A percentile compares a stretch with the other conserved stretches of the same genome.
Conservation (phyloP, 1,139 yeast species). For the Pichia cactophila region DNA sequence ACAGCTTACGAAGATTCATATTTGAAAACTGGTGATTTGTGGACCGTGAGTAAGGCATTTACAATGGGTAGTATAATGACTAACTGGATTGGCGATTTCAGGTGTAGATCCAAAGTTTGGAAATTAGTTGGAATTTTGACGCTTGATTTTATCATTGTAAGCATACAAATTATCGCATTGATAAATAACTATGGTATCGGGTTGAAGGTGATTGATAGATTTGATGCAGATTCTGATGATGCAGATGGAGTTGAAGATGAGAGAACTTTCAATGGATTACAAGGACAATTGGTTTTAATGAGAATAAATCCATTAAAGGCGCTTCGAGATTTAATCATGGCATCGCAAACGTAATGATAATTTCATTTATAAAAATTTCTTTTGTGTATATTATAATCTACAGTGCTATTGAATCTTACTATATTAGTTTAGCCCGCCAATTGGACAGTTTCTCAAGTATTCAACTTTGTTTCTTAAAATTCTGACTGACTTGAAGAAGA, state of each 20-base stretch:
- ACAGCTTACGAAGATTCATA: conserved; percentile 4
- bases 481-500: conserved; percentile 82
- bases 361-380: background rate
- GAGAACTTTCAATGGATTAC: conserved; percentile 34
- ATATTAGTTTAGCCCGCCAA: conserved; percentile 38
- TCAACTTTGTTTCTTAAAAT: conserved; percentile 81
- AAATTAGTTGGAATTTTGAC: conserved; percentile 27
- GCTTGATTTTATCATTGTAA: conserved; percentile 26
- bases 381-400: background rate
- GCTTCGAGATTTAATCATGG: conserved; percentile 1
- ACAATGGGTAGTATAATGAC: conserved; percentile 30
- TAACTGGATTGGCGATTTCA: conserved; percentile 37
- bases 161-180: conserved; percentile 29
- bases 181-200: conserved; percentile 30
- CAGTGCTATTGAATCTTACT: background rate
- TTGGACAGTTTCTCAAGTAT: conserved; percentile 71
- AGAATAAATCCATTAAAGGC: conserved; percentile 27
- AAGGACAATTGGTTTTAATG: conserved; percentile 32
- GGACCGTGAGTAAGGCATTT: conserved; percentile 23
- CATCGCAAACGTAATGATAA: background rate
- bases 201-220: conserved; percentile 21
- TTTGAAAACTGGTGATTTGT: conserved; percentile 11
- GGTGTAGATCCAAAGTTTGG: conserved; percentile 27
- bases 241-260: conserved; percentile 4
- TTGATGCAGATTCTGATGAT: conserved; percentile 13